These are phyloP conservation scores for Stachybotrys chartarum DNA, from an alignment of 2,329 filamentous ascomycete genomes.

Conservation along the genomic window DNA sequence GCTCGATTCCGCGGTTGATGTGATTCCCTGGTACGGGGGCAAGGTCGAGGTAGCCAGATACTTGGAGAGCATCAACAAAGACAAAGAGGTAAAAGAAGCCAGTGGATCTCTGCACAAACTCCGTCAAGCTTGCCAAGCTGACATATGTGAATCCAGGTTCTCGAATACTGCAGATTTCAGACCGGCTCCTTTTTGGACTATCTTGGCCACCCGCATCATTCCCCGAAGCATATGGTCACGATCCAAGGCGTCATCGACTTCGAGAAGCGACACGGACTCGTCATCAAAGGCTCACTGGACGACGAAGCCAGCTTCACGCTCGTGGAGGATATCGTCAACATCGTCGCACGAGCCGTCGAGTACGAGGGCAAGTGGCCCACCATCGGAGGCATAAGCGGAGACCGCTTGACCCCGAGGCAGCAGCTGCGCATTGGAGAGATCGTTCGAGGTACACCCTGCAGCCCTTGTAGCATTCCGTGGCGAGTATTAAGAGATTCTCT, in stretches of 20 bases:
- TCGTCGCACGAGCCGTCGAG: slow-evolving; percentile 32
- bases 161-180: slow-evolving; percentile 50
- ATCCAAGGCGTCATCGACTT: slow-evolving; percentile 29
- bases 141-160: slow-evolving; percentile 23
- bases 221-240: slow-evolving; percentile 32
- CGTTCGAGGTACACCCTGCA: slow-evolving; percentile 27
- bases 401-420: slow-evolving; percentile 21
- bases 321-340: slow-evolving; percentile 30
- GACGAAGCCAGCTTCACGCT: slow-evolving; percentile 34
- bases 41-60: slow-evolving; percentile 43
- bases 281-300: slow-evolving; percentile 32
- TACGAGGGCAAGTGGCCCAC: slow-evolving; percentile 33
- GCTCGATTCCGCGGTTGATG: slow-evolving; percentile 10
- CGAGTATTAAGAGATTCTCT: neutral
- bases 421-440: slow-evolving; percentile 28
- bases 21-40: slow-evolving; percentile 40
- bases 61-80: slow-evolving; percentile 40
- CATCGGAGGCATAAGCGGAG: slow-evolving; percentile 31
- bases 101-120: neutral
- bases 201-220: slow-evolving; percentile 38
- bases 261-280: slow-evolving; percentile 29
- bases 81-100: slow-evolving; percentile 24
- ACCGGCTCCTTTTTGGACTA: slow-evolving; percentile 48
- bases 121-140: neutral
- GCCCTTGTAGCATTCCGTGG: neutral